phyloP scores from a whole-genome alignment of 2,329 filamentous ascomycete genomes.

The Pyrenochaeta sp. region DNA sequence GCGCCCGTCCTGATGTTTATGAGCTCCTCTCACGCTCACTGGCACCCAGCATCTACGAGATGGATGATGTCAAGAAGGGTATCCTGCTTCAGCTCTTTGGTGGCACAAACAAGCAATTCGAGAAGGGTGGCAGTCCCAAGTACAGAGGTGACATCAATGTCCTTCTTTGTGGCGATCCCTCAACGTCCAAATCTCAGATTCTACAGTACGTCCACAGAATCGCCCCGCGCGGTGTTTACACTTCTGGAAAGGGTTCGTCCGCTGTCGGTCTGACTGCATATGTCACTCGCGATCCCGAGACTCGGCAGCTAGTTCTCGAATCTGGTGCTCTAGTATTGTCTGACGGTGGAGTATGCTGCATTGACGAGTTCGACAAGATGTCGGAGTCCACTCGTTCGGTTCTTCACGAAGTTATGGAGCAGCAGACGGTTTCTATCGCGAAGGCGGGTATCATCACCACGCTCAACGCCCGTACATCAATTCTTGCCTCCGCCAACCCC shows the following conservation, averaged over 20 bases:
- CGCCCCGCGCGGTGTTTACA: conserved; percentile 85
- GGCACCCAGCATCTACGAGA: conserved; percentile 94
- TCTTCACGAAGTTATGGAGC: conserved; percentile 82
- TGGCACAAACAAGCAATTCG: conserved; percentile 96
- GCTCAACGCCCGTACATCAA: conserved; percentile 92
- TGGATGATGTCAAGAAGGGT: conserved; percentile 99
- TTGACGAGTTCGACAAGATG: conserved; percentile 85
- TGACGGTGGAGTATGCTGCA: conserved; percentile 79
- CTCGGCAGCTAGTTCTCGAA: conserved; percentile 76
- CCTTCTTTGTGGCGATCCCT: conserved; percentile 94
- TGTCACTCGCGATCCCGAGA: conserved; percentile 77
- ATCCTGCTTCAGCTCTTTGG: conserved; percentile 96
- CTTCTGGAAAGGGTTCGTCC: conserved; percentile 78
- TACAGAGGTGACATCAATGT: conserved; percentile 99
- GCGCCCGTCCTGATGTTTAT: conserved; percentile 85
- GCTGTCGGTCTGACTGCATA: conserved; percentile 82
- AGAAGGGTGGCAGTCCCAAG: conserved; percentile 93
- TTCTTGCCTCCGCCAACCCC: conserved; percentile 95
- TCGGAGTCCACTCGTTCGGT: conserved; percentile 77
- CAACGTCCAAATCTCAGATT: conserved; percentile 94
- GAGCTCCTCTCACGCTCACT: conserved; percentile 89
- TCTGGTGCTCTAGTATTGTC: conserved; percentile 77
- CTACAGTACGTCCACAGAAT: conserved; percentile 97
- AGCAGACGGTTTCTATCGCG: conserved; percentile 80
- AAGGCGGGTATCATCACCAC: conserved; percentile 86